Evolutionary conservation across 1,284 basidiomycete genomes (phyloP).

Genomic region (Kwoniella shivajii): DNA sequence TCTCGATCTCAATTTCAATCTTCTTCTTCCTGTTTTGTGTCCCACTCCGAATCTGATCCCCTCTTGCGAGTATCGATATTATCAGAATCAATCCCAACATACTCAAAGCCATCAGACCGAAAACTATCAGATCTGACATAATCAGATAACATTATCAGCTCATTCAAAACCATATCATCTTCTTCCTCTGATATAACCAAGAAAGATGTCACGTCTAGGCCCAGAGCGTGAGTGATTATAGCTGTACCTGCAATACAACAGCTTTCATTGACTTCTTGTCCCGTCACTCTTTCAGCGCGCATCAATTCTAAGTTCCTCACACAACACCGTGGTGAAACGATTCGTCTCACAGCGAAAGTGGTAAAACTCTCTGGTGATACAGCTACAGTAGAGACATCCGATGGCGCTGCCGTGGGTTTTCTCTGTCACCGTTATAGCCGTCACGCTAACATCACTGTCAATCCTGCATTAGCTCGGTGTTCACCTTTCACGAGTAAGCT

Average conservation of each 20-base stretch:
- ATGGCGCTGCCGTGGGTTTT: conserved; percentile 63
- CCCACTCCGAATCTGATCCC: neutral
- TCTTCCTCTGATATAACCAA: neutral
- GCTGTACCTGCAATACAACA: neutral
- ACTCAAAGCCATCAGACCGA: too few species aligned
- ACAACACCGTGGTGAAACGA: conserved; percentile 56
- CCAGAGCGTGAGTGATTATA: conserved; percentile 44
- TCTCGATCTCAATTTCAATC: neutral
- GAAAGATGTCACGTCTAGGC: conserved; percentile 42
- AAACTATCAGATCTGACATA: too few species aligned
- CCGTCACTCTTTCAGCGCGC: conserved; percentile 39
- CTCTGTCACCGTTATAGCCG: neutral
- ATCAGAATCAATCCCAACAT: too few species aligned
- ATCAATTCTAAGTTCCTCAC: conserved; percentile 43
- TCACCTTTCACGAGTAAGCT: conserved; percentile 58
- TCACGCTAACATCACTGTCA: neutral
- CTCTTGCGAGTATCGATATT: too few species aligned
- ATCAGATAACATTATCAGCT: too few species aligned
- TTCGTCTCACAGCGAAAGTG: conserved; percentile 73
- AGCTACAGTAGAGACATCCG: conserved; percentile 68
- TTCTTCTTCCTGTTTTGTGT: neutral
- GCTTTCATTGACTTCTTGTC: neutral
- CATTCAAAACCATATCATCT: too few species aligned
- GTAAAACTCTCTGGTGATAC: conserved; percentile 62
- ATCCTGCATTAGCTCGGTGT: conserved; percentile 59